Percentiles rank a stretch among this genome's conserved stretches.
Conservation (phyloP, 2,329 filamentous ascomycete genomes). For the Ceratocystis destructans region DNA sequence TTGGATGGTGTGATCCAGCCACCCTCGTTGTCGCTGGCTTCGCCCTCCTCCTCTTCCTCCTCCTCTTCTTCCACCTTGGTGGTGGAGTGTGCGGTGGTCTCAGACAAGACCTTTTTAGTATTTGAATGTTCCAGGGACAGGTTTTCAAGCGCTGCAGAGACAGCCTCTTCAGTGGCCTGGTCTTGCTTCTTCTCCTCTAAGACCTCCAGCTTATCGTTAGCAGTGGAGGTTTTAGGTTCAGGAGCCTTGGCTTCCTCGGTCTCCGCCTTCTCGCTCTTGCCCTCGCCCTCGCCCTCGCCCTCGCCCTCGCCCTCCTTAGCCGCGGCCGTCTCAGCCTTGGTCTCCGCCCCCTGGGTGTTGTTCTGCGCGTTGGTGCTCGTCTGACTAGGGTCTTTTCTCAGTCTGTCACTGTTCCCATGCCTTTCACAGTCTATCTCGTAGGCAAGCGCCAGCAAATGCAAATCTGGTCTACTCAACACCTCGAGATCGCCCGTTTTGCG, state of each 20-base stretch:
- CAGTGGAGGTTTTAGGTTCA: neutral
- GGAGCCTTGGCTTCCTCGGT: neutral
- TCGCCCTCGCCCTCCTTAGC: neutral
- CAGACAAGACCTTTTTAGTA: neutral
- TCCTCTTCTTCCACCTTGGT: neutral
- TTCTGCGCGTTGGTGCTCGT: slow-evolving; percentile 10
- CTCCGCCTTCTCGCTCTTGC: neutral
- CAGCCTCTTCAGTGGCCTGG: neutral
- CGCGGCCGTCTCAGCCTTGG: slow-evolving; percentile 18
- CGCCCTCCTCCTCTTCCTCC: slow-evolving; percentile 20
- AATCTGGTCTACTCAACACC: slow-evolving; percentile 77
- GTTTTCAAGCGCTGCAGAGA: neutral
- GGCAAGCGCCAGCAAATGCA: slow-evolving; percentile 75
- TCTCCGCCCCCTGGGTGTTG: slow-evolving; percentile 18
- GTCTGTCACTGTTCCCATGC: slow-evolving; percentile 40
- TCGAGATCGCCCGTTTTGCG: slow-evolving; percentile 77
- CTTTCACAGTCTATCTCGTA: slow-evolving; percentile 91
- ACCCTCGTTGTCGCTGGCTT: slow-evolving; percentile 29
- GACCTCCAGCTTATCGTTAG: neutral
- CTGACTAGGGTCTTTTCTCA: slow-evolving; percentile 17
- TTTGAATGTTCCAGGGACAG: slow-evolving; percentile 8
- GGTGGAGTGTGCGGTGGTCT: neutral
- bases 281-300: neutral
- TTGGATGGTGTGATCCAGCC: slow-evolving; percentile 95
- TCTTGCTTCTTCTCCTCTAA: neutral